Conservation (phyloP, 352 stramenopile species). For the Paralagenidium karlingii region DNA sequence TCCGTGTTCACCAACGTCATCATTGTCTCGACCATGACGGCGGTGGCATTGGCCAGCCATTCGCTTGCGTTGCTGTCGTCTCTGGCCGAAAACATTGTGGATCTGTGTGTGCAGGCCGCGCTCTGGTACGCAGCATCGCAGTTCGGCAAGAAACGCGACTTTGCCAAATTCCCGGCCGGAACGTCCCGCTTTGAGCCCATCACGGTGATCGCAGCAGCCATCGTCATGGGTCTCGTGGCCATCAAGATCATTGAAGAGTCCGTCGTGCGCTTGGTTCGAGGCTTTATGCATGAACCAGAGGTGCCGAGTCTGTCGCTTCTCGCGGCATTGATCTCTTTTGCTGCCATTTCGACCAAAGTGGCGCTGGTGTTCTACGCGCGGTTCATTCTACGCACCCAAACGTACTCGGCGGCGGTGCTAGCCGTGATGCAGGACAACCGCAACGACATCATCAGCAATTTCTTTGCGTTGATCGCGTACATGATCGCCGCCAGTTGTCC, state of each 20-base stretch:
- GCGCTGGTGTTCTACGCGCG: conserved; percentile 47
- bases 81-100: conserved; percentile 86
- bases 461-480: conserved; percentile 74
- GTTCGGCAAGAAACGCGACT: conserved; percentile 53
- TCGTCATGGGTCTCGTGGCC: conserved; percentile 85
- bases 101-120: conserved; percentile 86
- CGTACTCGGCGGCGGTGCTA: conserved; percentile 29
- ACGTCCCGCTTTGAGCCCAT: conserved; percentile 86
- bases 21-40: conserved; percentile 55
- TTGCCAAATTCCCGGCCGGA: conserved; percentile 88
- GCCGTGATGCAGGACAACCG: conserved; percentile 86
- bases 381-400: conserved; percentile 38
- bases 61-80: conserved; percentile 86
- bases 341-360: conserved; percentile 52
- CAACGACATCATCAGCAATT: conserved; percentile 91
- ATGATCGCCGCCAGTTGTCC: conserved; percentile 27
- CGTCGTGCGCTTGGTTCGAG: conserved; percentile 13
- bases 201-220: conserved; percentile 85
- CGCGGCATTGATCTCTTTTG: conserved; percentile 7
- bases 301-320: conserved; percentile 21
- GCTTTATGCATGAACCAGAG: conserved; percentile 35
- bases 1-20: conserved; percentile 48
- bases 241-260: conserved; percentile 73
- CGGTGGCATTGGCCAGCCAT: conserved; percentile 56
- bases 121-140: conserved; percentile 84